phyloP scores from a whole-genome alignment of 768 basidiomycete species.

The Lactarius psammicola region DNA sequence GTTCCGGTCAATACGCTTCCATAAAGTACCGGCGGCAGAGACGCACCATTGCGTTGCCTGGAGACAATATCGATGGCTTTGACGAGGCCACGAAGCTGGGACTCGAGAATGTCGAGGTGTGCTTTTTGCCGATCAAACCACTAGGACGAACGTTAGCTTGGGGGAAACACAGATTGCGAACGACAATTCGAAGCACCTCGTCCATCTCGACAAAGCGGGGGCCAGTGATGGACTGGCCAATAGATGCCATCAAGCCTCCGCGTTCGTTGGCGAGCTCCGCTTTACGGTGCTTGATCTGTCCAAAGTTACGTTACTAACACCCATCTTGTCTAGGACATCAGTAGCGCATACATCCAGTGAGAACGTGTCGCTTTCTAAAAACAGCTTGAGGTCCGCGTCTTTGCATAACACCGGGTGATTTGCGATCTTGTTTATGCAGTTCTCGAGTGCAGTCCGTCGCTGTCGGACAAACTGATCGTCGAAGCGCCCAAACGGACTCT shows the following conservation, averaged over 20 bases:
- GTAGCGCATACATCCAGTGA: slow-evolving; percentile 70
- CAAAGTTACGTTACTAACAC: slow-evolving; percentile 8
- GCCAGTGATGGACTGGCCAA: slow-evolving; percentile 77
- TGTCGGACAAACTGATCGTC: slow-evolving; percentile 89
- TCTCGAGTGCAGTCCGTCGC: slow-evolving; percentile 78
- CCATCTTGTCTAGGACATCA: neutral
- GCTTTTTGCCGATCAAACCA: slow-evolving; percentile 90
- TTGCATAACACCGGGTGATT: slow-evolving; percentile 88
- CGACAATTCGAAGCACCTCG: slow-evolving; percentile 49
- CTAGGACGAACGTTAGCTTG: slow-evolving; percentile 38
- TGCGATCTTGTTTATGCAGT: slow-evolving; percentile 89
- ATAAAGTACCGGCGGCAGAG: slow-evolving; percentile 4
- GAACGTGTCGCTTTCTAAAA: slow-evolving; percentile 93
- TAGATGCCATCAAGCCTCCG: slow-evolving; percentile 78
- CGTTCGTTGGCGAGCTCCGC: slow-evolving; percentile 73
- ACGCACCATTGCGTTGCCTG: slow-evolving; percentile 69
- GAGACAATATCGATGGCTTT: slow-evolving; percentile 86
- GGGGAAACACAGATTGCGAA: neutral
- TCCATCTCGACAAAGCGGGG: slow-evolving; percentile 87
- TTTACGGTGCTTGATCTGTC: slow-evolving; percentile 84
- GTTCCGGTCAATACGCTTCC: neutral
- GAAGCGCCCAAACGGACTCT: slow-evolving; percentile 91
- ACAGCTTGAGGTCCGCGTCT: slow-evolving; percentile 84
- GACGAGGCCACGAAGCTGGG: slow-evolving; percentile 80
- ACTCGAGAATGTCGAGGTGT: slow-evolving; percentile 87